These are phyloP conservation scores for Flaveria sonorensis DNA, from an alignment of 129 eudicot species.

Conservation along the genomic window DNA sequence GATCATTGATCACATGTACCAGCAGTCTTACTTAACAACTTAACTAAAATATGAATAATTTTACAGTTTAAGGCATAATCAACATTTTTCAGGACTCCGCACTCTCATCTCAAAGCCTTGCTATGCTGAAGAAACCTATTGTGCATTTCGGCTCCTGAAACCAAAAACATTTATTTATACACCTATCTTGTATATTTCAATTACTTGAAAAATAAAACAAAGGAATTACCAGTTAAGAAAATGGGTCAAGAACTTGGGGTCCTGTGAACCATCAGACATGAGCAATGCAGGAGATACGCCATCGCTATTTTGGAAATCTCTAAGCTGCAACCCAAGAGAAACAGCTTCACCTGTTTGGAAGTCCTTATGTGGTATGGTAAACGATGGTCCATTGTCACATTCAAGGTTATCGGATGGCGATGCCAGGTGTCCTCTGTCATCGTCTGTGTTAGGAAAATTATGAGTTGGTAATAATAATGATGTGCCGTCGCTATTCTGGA, in stretches of 20 bases:
- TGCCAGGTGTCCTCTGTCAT: conserved; percentile 33
- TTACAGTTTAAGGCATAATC: not conserved
- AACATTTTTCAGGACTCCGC: not conserved
- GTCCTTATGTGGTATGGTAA: conserved; percentile 45
- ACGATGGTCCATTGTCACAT: conserved; percentile 47
- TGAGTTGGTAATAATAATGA: conserved; percentile 38
- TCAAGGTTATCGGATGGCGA: conserved; percentile 49
- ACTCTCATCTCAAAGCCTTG: not conserved
- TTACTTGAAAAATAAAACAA: not conserved
- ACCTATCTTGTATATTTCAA: not conserved
- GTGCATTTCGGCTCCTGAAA: conserved; percentile 43
- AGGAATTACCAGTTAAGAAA: conserved; percentile 38
- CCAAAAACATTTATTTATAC: not conserved
- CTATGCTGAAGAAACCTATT: not conserved
- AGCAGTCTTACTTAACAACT: conserved; percentile 2
- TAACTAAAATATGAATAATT: not conserved
- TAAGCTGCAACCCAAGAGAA: conserved; percentile 40
- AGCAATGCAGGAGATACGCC: conserved; percentile 82
- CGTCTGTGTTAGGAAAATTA: conserved; percentile 28
- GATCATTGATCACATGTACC: conserved; percentile 15
- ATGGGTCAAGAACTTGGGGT: conserved; percentile 47
- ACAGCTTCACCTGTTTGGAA: conserved; percentile 44
- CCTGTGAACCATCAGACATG: conserved; percentile 44
- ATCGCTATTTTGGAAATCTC: conserved; percentile 65
- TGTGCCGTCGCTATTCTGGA: conserved; percentile 42